phyloP scores from a whole-genome alignment of 371 early-diverging fungal species.

The Mortierella sp. region DNA sequence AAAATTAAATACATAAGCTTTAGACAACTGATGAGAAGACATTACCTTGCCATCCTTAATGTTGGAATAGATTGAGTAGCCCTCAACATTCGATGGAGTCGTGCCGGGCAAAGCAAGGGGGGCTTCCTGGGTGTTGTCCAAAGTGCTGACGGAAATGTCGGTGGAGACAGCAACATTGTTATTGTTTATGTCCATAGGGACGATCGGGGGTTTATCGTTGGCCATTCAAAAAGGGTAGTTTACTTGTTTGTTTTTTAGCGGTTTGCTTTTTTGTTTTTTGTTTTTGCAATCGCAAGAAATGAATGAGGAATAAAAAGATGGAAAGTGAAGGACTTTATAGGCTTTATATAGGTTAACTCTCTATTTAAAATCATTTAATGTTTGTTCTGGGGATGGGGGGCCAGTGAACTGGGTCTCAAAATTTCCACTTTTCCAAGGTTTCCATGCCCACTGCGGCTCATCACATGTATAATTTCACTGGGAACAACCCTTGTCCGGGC shows the following conservation, averaged over 20 bases:
- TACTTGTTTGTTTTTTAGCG: background rate
- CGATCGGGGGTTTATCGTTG: constrained; percentile 41
- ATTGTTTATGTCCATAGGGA: background rate
- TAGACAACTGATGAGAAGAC: background rate
- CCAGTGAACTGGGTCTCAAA: background rate
- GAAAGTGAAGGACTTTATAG: background rate
- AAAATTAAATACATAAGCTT: background rate
- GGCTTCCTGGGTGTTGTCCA: background rate
- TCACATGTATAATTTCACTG: background rate
- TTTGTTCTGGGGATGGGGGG: background rate
- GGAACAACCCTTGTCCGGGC: constrained; percentile 17
- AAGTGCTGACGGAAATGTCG: background rate
- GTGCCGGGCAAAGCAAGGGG: constrained; percentile 3
- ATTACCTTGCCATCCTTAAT: constrained; percentile 55
- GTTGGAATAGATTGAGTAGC: constrained; percentile 56
- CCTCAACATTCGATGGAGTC: constrained; percentile 29
- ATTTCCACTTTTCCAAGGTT: background rate
- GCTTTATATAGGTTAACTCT: no score
- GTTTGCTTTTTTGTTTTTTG: background rate
- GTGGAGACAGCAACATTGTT: background rate
- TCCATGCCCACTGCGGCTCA: background rate
- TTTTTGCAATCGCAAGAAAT: background rate
- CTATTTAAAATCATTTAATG: no score
- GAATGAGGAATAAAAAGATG: constrained; percentile 5
- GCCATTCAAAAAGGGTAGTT: constrained; percentile 28